These are phyloP conservation scores for Amanita polypyramis DNA, from an alignment of 768 basidiomycete species.

Conservation along the genomic window DNA sequence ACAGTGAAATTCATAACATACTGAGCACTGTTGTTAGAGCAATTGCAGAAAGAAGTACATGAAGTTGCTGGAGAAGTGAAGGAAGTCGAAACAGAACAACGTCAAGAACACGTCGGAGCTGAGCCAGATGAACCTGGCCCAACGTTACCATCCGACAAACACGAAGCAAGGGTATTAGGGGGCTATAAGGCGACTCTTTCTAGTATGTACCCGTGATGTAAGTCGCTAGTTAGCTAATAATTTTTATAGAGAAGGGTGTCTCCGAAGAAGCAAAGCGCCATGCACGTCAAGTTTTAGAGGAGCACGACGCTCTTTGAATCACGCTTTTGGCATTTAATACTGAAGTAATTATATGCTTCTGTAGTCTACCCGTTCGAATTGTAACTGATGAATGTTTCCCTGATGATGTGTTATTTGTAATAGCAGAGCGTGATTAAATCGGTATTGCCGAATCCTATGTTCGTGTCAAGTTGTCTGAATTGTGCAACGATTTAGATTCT, in stretches of 20 bases:
- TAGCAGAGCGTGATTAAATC: too few species aligned
- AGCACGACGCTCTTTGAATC: slow-evolving; percentile 8
- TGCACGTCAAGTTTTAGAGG: slow-evolving; percentile 11
- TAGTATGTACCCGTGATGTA: slow-evolving; percentile 13
- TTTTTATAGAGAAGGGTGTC: slow-evolving; percentile 10
- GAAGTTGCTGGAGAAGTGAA: background rate
- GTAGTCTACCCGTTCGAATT: too few species aligned
- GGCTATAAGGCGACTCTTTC: slow-evolving; percentile 21
- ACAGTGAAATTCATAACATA: background rate
- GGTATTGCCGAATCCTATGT: too few species aligned
- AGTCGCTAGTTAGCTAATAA: background rate
- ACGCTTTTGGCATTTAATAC: background rate
- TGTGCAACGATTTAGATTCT: too few species aligned
- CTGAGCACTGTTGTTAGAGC: background rate
- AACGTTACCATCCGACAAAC: background rate
- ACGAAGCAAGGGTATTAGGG: slow-evolving; percentile 14
- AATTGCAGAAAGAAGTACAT: background rate
- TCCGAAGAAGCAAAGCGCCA: slow-evolving; percentile 13
- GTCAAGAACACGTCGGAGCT: background rate
- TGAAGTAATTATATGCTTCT: background rate
- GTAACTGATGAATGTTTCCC: too few species aligned
- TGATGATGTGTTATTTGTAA: too few species aligned
- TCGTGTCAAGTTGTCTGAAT: too few species aligned
- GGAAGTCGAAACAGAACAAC: background rate
- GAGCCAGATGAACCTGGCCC: background rate